Evolutionary conservation across 2,329 filamentous ascomycete species (phyloP).

Genomic region (Fusarium albosuccineum): DNA sequence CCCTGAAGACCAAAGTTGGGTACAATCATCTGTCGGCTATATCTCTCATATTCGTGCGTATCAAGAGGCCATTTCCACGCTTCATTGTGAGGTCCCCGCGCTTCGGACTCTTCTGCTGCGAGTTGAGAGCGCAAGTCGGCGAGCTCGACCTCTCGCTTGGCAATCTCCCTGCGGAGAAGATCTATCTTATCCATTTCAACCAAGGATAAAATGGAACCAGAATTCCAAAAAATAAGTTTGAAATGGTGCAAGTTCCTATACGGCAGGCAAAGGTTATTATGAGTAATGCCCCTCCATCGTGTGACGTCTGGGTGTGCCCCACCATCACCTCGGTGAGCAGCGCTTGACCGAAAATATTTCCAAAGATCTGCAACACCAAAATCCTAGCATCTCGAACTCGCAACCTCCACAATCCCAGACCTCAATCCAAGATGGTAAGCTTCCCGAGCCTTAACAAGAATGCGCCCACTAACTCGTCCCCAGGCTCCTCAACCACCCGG

Average conservation of each 20-base stretch:
- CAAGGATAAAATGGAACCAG: not conserved
- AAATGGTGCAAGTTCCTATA: not conserved
- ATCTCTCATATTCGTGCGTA: conserved; percentile 83
- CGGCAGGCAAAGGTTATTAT: not conserved
- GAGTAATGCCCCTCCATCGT: conserved; percentile 37
- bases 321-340: conserved; percentile 36
- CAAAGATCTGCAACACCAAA: conserved; percentile 14
- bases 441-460: accelerated
- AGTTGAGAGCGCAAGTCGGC: conserved; percentile 60
- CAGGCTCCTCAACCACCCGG: conserved; percentile 52
- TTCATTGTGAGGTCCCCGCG: conserved; percentile 19
- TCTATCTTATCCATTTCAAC: conserved; percentile 54
- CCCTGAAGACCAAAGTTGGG: conserved; percentile 83
- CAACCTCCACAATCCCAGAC: not conserved
- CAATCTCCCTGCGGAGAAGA: conserved; percentile 62
- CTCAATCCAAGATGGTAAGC: conserved; percentile 39
- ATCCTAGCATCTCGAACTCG: not conserved
- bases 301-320: conserved; percentile 41
- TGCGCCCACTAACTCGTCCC: not conserved
- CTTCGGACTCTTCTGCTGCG: conserved; percentile 53
- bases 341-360: conserved; percentile 47
- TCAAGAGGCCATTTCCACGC: conserved; percentile 75
- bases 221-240: not conserved
- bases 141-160: conserved; percentile 62
- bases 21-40: conserved; percentile 92